Evolutionary conservation across 768 basidiomycete genomes (phyloP).

Genomic region (Agaricus blazei): DNA sequence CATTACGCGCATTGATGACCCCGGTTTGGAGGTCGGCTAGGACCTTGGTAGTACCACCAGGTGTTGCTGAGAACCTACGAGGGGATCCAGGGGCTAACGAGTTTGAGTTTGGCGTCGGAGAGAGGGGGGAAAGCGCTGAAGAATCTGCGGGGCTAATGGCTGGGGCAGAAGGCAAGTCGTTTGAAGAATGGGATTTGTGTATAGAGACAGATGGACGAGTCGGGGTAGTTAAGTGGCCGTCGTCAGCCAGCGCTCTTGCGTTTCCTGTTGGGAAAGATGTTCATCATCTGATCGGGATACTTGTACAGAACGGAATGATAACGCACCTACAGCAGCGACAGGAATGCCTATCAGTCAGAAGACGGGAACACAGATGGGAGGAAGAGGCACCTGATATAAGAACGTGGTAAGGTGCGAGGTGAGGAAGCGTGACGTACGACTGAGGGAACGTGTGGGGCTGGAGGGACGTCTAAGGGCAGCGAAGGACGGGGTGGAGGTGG

Average conservation of each 20-base stretch:
- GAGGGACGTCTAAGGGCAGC: slow-evolving; percentile 45
- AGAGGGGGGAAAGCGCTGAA: slow-evolving; percentile 29
- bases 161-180: not conserved
- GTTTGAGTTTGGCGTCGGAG: slow-evolving; percentile 23
- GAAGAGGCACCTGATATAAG: slow-evolving; percentile 16
- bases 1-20: slow-evolving; percentile 71
- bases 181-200: slow-evolving; percentile 14
- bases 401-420: slow-evolving; percentile 1
- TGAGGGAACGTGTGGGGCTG: slow-evolving; percentile 74
- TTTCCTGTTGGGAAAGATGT: slow-evolving; percentile 49
- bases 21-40: slow-evolving; percentile 84
- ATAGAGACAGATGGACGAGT: slow-evolving; percentile 20
- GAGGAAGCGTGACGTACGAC: slow-evolving; percentile 51
- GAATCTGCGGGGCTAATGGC: slow-evolving; percentile 12
- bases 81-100: slow-evolving; percentile 43
- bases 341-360: slow-evolving; percentile 53
- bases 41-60: slow-evolving; percentile 83
- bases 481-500: slow-evolving; percentile 41
- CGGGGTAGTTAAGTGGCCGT: slow-evolving; percentile 45
- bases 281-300: slow-evolving; percentile 13
- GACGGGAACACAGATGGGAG: not conserved
- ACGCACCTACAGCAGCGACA: slow-evolving; percentile 70
- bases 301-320: not conserved
- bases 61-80: slow-evolving; percentile 52
- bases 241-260: slow-evolving; percentile 79